A percentile compares a stretch with the other conserved stretches of the same genome.
Evolutionary conservation across 2,329 filamentous ascomycete genomes (phyloP).

Genomic region (Trichophyton rubrum): DNA sequence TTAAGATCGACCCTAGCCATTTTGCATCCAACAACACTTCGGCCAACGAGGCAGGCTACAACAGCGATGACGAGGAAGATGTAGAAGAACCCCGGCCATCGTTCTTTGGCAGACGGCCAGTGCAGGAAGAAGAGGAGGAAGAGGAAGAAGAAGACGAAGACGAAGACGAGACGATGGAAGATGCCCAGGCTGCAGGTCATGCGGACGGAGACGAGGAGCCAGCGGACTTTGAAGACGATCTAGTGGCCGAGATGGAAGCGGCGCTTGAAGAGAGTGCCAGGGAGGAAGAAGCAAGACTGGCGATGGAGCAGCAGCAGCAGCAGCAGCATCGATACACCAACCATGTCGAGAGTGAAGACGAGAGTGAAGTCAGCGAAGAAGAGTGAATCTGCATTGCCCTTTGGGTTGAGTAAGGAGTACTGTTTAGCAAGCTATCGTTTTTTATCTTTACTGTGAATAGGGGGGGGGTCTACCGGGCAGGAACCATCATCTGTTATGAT

Average conservation of each 20-base stretch:
- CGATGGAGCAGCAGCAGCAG: conserved; percentile 19
- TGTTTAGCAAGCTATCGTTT: neutral
- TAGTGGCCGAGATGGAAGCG: conserved; percentile 48
- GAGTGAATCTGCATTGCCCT: conserved; percentile 34
- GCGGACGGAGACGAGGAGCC: conserved; percentile 19
- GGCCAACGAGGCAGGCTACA: conserved; percentile 21
- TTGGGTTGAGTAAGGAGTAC: neutral
- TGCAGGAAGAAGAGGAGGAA: conserved; percentile 11
- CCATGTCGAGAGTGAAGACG: conserved; percentile 35
- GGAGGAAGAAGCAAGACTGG: conserved; percentile 27
- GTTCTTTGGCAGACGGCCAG: conserved; percentile 19
- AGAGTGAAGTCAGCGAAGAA: conserved; percentile 54
- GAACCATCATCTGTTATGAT: neutral
- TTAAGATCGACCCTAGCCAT: conserved; percentile 30
- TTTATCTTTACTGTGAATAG: neutral
- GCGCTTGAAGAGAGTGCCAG: conserved; percentile 35
- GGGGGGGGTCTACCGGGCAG: neutral
- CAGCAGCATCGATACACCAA: conserved; percentile 19
- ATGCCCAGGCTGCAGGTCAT: conserved; percentile 10
- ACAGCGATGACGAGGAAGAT: conserved; percentile 27
- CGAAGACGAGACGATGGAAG: conserved; percentile 20
- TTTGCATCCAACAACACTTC: conserved; percentile 33
- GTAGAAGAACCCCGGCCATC: conserved; percentile 27
- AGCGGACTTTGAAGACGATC: conserved; percentile 37
- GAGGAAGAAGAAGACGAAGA: conserved; percentile 15